Evolutionary conservation across 148 eudicot species (phyloP).

Genomic region (Rhododendron henanense): DNA sequence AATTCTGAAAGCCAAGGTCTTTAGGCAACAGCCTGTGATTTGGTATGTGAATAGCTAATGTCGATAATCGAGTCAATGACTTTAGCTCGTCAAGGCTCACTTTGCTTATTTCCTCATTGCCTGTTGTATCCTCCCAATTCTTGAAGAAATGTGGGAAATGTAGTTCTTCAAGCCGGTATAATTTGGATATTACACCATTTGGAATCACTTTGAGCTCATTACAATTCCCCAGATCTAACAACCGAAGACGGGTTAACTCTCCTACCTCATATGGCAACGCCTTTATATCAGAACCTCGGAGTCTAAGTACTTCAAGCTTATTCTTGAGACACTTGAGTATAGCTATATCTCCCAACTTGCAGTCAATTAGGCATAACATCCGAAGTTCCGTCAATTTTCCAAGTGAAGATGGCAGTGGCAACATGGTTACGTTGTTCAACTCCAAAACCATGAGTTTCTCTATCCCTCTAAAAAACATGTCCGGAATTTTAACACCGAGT

Average conservation of each 20-base stretch:
- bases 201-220: rapidly evolving
- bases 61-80: background rate
- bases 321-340: background rate
- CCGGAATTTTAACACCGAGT: background rate
- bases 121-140: background rate
- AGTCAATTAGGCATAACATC: background rate
- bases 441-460: background rate
- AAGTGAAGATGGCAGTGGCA: background rate
- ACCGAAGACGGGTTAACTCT: background rate
- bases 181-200: background rate
- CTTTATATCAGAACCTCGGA: background rate
- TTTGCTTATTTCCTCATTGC: background rate
- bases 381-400: background rate
- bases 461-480: background rate
- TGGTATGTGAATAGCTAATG: background rate
- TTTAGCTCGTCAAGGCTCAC: background rate
- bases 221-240: background rate
- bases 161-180: background rate
- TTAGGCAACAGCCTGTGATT: background rate
- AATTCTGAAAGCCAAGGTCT: background rate
- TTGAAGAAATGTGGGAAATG: rapidly evolving
- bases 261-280: background rate
- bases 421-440: rapidly evolving
- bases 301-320: background rate
- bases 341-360: background rate